Base-by-base conservation (phyloP, 768 basidiomycete genomes). In the Lactarius tabidus region DNA sequence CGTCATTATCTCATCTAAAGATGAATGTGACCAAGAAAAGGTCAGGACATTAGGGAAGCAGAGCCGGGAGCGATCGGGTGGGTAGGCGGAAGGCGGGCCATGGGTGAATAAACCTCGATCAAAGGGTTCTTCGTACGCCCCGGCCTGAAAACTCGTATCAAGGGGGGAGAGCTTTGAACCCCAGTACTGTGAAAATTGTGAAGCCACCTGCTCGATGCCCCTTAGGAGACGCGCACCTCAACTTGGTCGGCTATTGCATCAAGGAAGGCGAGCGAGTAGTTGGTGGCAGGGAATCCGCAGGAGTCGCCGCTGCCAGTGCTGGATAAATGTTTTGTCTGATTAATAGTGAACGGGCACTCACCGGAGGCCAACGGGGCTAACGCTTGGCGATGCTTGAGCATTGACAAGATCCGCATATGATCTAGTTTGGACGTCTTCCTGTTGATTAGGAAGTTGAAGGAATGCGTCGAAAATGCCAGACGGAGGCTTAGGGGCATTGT, bases 91-190 rank as follows among this genome's bases (percentile, higher is more conserved):
- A 0, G 72, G 64, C 9, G 63, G 31, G 29, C 65, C 70, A 29
- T 79, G 78, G 10, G 72, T 72, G 63, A 78, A 77, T 43, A 78
- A 62, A 51, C 66, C 66, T 0, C 80, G 74, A 2, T 81, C 73
- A 75, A 84, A 78, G 0, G 82, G 80, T 59, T 85, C 82, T 39
- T 81, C 74, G 48, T 73, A 78, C 68, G 82, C 82, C 51, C 73
- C 71, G 36, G 75, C 60, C 36, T 74, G 28, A 1, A 55, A 64
- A 1, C 77, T 79, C 57, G 80, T 74, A 58, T 77, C 75, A 17
- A 72, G 64, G 17, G 76, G 63, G 31, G 76, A 59, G 41, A 77
- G 69, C 17, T 57, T 57, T 14, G 58, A 60, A 20, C 81, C 79
- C 78, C 78, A 81, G 70, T 77, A 77, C 79, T 84, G 35, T 14